Base-by-base conservation (phyloP, 2,329 filamentous ascomycete species). In the Alternaria gaisen region DNA sequence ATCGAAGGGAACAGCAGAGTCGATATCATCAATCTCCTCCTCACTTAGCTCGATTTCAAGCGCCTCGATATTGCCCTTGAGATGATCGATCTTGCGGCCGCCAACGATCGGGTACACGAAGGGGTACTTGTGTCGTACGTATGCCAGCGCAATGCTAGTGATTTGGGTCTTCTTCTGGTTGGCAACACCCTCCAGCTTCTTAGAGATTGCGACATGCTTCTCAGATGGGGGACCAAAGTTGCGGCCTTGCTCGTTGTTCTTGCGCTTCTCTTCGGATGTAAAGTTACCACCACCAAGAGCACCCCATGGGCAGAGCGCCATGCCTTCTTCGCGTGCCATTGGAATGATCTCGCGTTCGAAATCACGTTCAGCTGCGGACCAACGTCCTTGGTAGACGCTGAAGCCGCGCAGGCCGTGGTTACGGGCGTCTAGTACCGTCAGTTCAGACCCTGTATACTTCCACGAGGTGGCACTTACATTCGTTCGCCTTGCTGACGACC, bases 91-190 rank as follows among this genome's bases (percentile, higher is more conserved):
- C 69, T 89, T 93, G n/a, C 90, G 84, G 0, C 90, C 89, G 7
- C 91, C 91, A 9, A 93, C 83, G 34, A 94, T 88, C 0, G 91
- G 91, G 70, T 91, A 92, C 11, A 93, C 90, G 64, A 91, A 88
- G 0, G 90, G 87, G 0, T 87, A 82, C 79, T 93, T 93, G 68
- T 86, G 83, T 81, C 90, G 83, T 5, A 93, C 87, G 72, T 93
- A 93, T 1, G 91, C 90, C 36, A 94, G 76, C 20, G 90, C 90
- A 26, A 79, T 64, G 38, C 85, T 85, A 4, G 88, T 90, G 50
- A 91, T 83, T 32, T 84, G 80, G 2, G 83, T 82, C 11, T 84
- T 84, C 69, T 88, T 86, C 82, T 80, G 16, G 40, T 81, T 82
- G 0, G 87, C 87, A 5, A 91, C 81, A 62, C 85, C 80, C n/a